These are phyloP conservation scores for Jamesozyma spencerorum DNA, from an alignment of 805 yeast species.

Conservation along the genomic window DNA sequence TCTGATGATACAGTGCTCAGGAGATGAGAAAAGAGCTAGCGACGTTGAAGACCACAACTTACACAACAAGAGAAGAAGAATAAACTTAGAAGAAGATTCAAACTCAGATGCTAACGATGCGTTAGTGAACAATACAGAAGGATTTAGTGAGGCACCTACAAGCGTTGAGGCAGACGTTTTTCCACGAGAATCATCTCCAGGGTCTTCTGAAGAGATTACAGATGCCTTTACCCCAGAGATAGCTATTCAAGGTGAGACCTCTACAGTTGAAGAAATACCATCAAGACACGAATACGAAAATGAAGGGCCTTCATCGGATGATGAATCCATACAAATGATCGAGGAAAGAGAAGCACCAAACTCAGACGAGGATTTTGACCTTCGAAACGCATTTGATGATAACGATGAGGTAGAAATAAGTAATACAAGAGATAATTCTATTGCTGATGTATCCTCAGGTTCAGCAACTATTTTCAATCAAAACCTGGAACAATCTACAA, in stretches of 20 bases:
- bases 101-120: neutral
- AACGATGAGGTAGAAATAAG: slow-evolving; percentile 3
- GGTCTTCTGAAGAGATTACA: neutral
- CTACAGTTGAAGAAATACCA: neutral
- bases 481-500: neutral
- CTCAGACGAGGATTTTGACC: slow-evolving; percentile 9
- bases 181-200: neutral
- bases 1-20: neutral
- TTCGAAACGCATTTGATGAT: slow-evolving; percentile 8
- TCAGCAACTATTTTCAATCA: neutral
- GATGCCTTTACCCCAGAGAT: neutral
- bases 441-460: too few species aligned
- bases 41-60: slow-evolving; percentile 5
- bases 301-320: neutral
- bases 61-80: slow-evolving; percentile 6
- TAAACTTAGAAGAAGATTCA: neutral
- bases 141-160: neutral
- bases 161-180: neutral
- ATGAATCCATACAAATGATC: slow-evolving; percentile 15
- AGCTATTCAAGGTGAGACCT: neutral
- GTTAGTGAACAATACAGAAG: neutral
- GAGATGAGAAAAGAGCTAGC: neutral
- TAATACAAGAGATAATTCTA: neutral
- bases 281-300: neutral
- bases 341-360: slow-evolving; percentile 7